Evolutionary conservation across 1,139 yeast genomes (phyloP).

Genomic region (Kurtzmaniella quercitrusa): DNA sequence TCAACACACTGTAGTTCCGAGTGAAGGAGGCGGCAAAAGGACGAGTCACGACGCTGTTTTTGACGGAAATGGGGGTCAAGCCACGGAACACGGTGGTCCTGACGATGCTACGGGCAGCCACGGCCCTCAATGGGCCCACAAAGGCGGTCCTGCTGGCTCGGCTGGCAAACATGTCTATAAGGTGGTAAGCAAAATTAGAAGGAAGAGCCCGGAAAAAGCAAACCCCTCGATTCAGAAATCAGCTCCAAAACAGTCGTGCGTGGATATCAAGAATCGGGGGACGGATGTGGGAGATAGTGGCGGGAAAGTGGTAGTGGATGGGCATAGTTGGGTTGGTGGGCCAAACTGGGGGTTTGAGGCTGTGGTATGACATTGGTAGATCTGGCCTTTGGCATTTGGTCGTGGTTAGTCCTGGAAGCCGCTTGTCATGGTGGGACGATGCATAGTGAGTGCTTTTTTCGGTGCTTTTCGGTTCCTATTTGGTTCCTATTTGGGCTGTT

Average conservation of each 20-base stretch:
- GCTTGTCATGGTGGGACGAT: no score
- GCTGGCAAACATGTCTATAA: background rate
- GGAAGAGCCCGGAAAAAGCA: background rate
- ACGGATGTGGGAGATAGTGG: background rate
- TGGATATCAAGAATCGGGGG: background rate
- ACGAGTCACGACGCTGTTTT: no score
- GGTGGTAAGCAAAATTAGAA: background rate
- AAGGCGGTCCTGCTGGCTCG: background rate
- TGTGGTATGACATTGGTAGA: no score
- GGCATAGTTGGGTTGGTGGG: no score
- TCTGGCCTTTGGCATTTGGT: no score
- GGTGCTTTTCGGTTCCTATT: no score
- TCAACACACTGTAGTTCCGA: constrained; percentile 25
- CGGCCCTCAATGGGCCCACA: background rate
- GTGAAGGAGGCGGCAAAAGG: background rate
- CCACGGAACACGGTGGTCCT: background rate
- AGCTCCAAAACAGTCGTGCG: constrained; percentile 1
- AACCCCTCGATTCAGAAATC: constrained; percentile 1
- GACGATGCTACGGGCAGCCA: background rate
- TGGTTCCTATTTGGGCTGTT: no score
- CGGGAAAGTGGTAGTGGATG: no score
- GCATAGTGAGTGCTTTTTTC: no score
- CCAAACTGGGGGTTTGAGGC: no score
- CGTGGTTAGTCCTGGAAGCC: no score
- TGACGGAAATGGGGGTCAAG: background rate